Evolutionary conservation across 2,329 filamentous ascomycete genomes (phyloP).

Genomic region (Fusarium dimerum): DNA sequence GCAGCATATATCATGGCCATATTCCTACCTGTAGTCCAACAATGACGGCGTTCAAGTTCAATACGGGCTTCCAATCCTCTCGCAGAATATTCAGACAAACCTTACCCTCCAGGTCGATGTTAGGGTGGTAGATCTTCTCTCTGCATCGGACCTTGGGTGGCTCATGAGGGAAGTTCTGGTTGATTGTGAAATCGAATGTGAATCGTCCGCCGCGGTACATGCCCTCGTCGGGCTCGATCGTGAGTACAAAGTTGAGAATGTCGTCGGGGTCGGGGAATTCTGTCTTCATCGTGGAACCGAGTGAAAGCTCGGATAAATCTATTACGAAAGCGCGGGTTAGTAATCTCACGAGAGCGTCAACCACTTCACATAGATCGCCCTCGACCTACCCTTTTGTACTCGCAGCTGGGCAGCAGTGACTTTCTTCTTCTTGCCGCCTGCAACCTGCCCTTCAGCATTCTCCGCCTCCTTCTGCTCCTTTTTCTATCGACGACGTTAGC

Average conservation of each 20-base stretch:
- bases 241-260: constrained; percentile 81
- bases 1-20: not conserved
- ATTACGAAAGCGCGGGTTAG: constrained; percentile 10
- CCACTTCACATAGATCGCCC: not conserved
- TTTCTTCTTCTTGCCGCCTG: constrained; percentile 92
- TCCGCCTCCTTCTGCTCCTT: constrained; percentile 96
- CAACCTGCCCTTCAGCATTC: constrained; percentile 71
- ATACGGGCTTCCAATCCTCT: constrained; percentile 98
- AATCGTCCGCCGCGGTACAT: constrained; percentile 88
- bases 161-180: constrained; percentile 94
- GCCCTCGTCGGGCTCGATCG: constrained; percentile 82
- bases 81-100: constrained; percentile 96
- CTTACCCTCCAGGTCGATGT: constrained; percentile 97
- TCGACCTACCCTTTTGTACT: constrained; percentile 81
- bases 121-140: constrained; percentile 99
- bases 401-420: constrained; percentile 94
- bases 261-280: constrained; percentile 82
- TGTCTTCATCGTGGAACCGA: constrained; percentile 78
- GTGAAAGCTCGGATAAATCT: constrained; percentile 81
- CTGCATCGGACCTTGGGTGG: constrained; percentile 96
- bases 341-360: not conserved
- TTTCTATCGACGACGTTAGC: constrained; percentile 59
- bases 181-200: constrained; percentile 88
- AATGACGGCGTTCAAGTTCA: constrained; percentile 95
- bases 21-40: constrained; percentile 77